Base-by-base conservation (phyloP, 2,329 filamentous ascomycete species). In the Neurospora sp. region DNA sequence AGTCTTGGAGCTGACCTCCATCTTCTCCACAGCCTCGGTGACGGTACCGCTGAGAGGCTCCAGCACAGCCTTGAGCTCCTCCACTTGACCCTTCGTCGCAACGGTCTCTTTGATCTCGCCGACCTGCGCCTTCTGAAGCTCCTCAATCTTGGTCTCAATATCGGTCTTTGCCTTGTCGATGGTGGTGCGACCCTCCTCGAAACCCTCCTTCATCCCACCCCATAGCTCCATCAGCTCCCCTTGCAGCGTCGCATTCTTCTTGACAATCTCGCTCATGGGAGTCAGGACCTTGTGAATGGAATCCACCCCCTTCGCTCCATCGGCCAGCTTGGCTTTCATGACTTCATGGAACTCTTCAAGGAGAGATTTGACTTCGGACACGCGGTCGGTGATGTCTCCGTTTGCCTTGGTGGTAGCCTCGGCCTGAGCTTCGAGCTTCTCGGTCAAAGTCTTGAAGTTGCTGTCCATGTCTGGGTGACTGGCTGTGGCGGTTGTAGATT, bases 11-110 rank as follows among this genome's bases (percentile, higher is more conserved):
- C 93, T 95, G 76, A 93, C 90, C 70, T 93, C 89, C 86, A 95
- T 91, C 80, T 93, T 95, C 76, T 97, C 92, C 70, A 94, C 87
- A 0, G 92, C 91, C 69, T 96, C 93, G 0, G 90, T 92, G 69
- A 97, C 89, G 7, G 90, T 90, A 42, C 89, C 88, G 8, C 93
- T 92, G 66, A 97, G 89, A 0, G 92, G 93, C 75, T 97, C 93
- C 70, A 97, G 90, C 0, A 96, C 88, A 9, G 92, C 82, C 79
- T 93, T 95, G 71, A 98, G 87, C 75, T 98, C 96, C 72, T 97
- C 94, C 0, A 93, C 89, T 68, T 96, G 87, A 4, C 87, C 85
- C 80, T 93, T 97, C 36, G 91, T 95, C 72, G 85, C 87, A 17
- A 89, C 83, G 4, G 93, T 88, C 69, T 91, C 90, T 71, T 94